Base-by-base conservation (phyloP, 2,329 filamentous ascomycete genomes). In the Botrytis squamosa region DNA sequence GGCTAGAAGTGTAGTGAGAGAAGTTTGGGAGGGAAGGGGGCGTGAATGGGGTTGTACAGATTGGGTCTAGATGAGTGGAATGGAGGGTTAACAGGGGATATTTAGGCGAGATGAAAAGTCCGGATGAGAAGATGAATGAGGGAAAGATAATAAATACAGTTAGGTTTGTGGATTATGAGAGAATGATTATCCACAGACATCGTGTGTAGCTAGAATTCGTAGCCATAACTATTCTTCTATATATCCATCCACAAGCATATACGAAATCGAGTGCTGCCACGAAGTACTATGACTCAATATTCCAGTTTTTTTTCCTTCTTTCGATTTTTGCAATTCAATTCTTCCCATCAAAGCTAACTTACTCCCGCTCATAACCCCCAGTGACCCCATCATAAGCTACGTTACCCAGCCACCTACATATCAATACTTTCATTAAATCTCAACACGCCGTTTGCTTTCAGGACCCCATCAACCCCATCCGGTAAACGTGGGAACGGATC, bases 381-480 rank as follows among this genome's bases (percentile, higher is more conserved):
- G 49, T 7, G 42, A 68, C 9, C 49, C 18, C 9, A 42, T 68
- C 9, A 55, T 55, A 70, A 38, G 16, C 66, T 66, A 59, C 59
- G 36, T 14, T 42, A 25, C 25, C 66, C 3, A 10, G n/a, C 18
- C 29, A 25, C 44, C 75, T 79, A 89, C 86, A 89, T 88, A 80
- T 95, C 92, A 85, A 98, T 94, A 76, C 92, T 94, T 83, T 98
- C 95, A 81, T 95, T 97, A 83, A 99, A 99, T 78, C 93, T 88
- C 82, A 99, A 84, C 76, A 98, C 92, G 18, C 95, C 96, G 81
- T 97, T 94, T 67, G 88, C 89, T 84, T 91, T 94, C 81, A 98
- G 85, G 75, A 97, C 87, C 16, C 96, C 95, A 82, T 98, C 96
- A 57, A 98, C 91, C 0, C 94, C 94, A 76, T 94, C 90, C 1